phyloP scores from a whole-genome alignment of 176 grass and related monocot species.

The Cenchrus fungigraminus region DNA sequence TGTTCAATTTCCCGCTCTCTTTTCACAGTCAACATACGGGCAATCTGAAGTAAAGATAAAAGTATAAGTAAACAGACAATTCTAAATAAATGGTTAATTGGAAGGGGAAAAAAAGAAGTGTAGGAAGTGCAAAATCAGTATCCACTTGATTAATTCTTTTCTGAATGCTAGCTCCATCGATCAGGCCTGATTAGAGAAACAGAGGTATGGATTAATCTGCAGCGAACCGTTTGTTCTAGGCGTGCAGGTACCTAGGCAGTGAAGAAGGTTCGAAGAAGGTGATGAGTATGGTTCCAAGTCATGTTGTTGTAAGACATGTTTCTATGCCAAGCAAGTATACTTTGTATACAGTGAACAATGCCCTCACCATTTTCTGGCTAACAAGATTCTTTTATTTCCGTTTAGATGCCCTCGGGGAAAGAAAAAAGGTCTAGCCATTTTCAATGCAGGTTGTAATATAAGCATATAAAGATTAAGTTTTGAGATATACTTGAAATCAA shows the following conservation, averaged over 20 bases:
- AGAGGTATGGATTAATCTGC: constrained; percentile 9
- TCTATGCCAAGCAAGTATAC: not conserved
- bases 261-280: constrained; percentile 15
- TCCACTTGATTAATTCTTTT: constrained; percentile 23
- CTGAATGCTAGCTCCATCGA: not conserved
- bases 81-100: constrained; percentile 14
- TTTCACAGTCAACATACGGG: constrained; percentile 93
- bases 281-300: constrained; percentile 26
- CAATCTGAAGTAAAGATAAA: constrained; percentile 63
- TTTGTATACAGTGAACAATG: not conserved
- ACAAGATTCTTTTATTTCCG: constrained; percentile 17
- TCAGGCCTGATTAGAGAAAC: not conserved
- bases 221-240: not conserved
- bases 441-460: constrained; percentile 8
- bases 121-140: constrained; percentile 1
- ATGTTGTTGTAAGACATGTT: not conserved
- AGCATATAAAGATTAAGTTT: not conserved
- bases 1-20: constrained; percentile 92
- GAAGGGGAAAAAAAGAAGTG: not conserved
- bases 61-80: constrained; percentile 21
- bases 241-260: not conserved
- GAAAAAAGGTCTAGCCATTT: not conserved
- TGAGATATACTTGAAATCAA: not conserved
- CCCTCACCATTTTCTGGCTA: not conserved
- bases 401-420: not conserved